A percentile compares a stretch with the other conserved stretches of the same genome.
Conservation (phyloP, 2,329 filamentous ascomycete species). For the Penicillium sp. region DNA sequence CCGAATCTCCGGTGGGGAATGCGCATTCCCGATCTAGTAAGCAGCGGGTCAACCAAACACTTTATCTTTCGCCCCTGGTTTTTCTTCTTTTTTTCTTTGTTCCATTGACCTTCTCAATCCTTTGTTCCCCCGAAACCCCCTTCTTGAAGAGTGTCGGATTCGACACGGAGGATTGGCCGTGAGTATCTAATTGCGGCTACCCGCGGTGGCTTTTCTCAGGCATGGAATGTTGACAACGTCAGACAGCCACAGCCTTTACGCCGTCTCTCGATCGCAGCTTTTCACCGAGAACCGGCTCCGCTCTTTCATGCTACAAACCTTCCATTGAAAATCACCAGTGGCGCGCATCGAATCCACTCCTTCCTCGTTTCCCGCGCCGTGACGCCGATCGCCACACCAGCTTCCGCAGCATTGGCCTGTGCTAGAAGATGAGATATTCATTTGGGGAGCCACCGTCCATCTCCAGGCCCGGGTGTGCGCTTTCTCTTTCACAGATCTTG, state of each 20-base stretch:
- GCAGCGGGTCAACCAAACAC: not conserved
- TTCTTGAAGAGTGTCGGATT: too few relatives aligned
- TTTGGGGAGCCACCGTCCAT: slow-evolving; percentile 20
- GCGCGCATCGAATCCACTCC: too few relatives aligned
- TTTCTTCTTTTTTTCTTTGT: not conserved
- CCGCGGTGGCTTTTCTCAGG: too few relatives aligned
- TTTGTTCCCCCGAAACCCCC: not conserved
- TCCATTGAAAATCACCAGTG: too few relatives aligned
- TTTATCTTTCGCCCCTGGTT: not conserved
- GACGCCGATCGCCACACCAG: slow-evolving; percentile 7
- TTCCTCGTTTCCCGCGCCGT: slow-evolving; percentile 1
- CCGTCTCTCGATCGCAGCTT: too few relatives aligned
- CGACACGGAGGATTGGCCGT: too few relatives aligned
- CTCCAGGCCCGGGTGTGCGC: slow-evolving; percentile 26
- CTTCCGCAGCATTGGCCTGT: slow-evolving; percentile 8
- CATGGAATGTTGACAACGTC: too few relatives aligned
- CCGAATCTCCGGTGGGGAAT: not conserved
- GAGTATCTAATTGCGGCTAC: too few relatives aligned
- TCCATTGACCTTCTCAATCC: not conserved
- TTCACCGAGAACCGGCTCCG: too few relatives aligned
- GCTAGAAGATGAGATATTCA: slow-evolving; percentile 34
- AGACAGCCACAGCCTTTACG: too few relatives aligned
- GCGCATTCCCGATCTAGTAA: not conserved
- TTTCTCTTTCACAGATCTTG: slow-evolving; percentile 10
- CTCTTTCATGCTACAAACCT: too few relatives aligned